phyloP scores from a whole-genome alignment of 129 eudicot genomes.

The Escallonia rubra region DNA sequence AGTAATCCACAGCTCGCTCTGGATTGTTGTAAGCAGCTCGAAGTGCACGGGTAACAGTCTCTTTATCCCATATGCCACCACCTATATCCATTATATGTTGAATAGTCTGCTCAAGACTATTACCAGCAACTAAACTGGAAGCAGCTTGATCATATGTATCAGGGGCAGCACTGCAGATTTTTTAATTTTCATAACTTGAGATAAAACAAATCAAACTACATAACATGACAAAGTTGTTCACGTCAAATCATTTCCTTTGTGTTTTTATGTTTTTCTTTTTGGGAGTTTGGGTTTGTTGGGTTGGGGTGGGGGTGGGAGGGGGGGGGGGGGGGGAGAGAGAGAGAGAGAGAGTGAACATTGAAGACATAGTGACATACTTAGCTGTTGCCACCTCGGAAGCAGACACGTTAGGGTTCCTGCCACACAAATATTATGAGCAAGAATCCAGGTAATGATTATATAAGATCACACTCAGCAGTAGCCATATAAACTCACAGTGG shows the following conservation, averaged over 20 bases:
- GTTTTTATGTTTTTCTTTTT: no score
- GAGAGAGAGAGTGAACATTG: no score
- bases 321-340: no score
- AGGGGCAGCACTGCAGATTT: conserved; percentile 42
- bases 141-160: conserved; percentile 68
- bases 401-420: conserved; percentile 46
- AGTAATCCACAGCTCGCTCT: conserved; percentile 91
- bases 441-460: not conserved
- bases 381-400: conserved; percentile 40
- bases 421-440: conserved; percentile 5
- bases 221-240: no score
- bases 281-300: not conserved
- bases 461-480: conserved; percentile 6
- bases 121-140: conserved; percentile 53
- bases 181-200: no score
- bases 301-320: not conserved
- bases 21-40: conserved; percentile 97
- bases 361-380: conserved; percentile 19
- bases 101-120: conserved; percentile 63
- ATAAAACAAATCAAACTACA: not conserved
- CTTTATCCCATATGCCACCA: conserved; percentile 95
- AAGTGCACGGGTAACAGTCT: conserved; percentile 87
- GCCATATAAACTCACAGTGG: conserved; percentile 43
- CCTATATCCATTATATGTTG: conserved; percentile 91
- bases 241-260: no score